Evolutionary conservation across 352 stramenopile genomes (phyloP).

Genomic region (Phytophthora boehmeriae): DNA sequence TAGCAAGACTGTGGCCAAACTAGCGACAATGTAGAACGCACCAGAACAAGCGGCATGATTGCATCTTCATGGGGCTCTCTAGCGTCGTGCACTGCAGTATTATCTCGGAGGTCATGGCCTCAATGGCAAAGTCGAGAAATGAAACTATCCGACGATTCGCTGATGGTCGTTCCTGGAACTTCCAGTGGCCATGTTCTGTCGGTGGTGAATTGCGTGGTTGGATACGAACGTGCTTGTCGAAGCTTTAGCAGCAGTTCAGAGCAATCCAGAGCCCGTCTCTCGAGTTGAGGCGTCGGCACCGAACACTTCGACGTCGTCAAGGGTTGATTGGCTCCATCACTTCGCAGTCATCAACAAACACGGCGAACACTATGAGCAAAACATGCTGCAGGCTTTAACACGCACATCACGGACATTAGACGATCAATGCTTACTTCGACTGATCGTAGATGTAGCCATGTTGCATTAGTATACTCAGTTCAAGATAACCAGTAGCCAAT

Average conservation of each 20-base stretch:
- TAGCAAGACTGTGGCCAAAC: conserved; percentile 4
- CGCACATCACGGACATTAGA: not conserved
- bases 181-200: conserved; percentile 15
- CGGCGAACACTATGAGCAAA: not conserved
- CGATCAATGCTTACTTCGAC: not conserved
- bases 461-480: not conserved
- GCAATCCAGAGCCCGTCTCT: not conserved
- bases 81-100: conserved; percentile 30
- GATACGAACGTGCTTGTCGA: not conserved
- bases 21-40: conserved; percentile 9
- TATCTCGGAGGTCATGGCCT: conserved; percentile 23
- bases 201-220: conserved; percentile 11
- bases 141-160: conserved; percentile 7
- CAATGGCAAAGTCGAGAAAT: conserved; percentile 2
- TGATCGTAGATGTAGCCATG: not conserved
- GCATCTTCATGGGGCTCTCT: conserved; percentile 39
- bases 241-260: not conserved
- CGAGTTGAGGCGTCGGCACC: no score
- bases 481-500: not conserved
- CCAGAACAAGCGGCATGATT: conserved; percentile 37
- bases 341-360: conserved; percentile 19
- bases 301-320: no score
- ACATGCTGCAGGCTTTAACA: not conserved
- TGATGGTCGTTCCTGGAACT: not conserved
- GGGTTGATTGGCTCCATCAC: no score